Conservation (phyloP, 495 filamentous ascomycete species). For the Neurospora sp. region DNA sequence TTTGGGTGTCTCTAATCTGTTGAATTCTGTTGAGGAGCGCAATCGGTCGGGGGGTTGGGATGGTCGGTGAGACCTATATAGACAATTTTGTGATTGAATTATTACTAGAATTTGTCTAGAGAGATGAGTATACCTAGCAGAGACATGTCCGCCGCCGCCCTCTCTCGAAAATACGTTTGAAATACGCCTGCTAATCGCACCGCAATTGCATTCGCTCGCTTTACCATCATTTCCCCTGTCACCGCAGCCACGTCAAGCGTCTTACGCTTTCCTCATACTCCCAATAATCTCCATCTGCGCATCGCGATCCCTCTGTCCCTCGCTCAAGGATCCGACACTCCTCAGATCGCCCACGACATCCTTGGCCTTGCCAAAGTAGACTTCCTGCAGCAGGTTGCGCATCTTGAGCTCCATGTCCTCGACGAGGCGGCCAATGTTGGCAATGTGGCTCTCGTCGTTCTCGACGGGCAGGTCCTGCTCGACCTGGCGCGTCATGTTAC, state of each 20-base stretch:
- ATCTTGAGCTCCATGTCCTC: constrained; percentile 99
- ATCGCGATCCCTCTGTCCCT: constrained; percentile 75
- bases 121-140: neutral
- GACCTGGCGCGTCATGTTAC: constrained; percentile 96
- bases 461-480: constrained; percentile 84
- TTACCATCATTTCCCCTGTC: neutral
- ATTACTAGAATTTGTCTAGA: neutral
- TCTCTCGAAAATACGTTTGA: neutral
- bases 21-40: neutral
- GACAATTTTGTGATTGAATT: neutral
- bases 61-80: neutral
- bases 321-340: constrained; percentile 78
- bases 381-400: constrained; percentile 96
- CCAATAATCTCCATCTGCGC: constrained; percentile 88
- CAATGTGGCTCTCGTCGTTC: constrained; percentile 86
- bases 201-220: neutral
- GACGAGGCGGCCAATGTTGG: constrained; percentile 87
- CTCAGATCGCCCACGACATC: constrained; percentile 96
- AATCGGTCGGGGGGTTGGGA: neutral
- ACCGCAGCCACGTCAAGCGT: neutral
- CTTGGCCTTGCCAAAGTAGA: constrained; percentile 99
- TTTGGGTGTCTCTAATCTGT: neutral
- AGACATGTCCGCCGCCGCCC: neutral
- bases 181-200: neutral
- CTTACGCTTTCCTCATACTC: constrained; percentile 44